These are phyloP conservation scores for Zasmidium citrigriseum DNA, from an alignment of 2,329 filamentous ascomycete species.

Conservation along the genomic window DNA sequence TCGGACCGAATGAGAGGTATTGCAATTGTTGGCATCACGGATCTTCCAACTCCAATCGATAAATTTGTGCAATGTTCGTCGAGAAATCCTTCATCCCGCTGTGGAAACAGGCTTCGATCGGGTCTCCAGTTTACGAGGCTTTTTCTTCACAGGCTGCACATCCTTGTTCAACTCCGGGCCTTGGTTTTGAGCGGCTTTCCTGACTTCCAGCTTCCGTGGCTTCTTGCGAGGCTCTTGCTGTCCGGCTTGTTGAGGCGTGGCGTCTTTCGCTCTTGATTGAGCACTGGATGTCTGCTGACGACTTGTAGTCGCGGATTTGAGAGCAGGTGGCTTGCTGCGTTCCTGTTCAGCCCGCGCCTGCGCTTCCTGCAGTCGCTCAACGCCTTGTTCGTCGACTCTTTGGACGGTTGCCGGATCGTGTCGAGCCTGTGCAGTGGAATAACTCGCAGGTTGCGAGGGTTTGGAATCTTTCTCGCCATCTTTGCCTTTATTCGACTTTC, in stretches of 20 bases:
- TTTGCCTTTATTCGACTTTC: background rate
- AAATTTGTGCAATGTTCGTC: background rate
- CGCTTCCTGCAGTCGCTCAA: background rate
- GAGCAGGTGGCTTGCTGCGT: background rate
- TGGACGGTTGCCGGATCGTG: background rate
- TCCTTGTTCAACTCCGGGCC: background rate
- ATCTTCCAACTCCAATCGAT: background rate
- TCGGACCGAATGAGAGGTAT: background rate
- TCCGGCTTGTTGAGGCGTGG: background rate
- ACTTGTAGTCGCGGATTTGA: background rate
- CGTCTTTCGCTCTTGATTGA: background rate
- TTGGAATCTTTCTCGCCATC: background rate
- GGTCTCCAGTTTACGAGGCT: slow-evolving; percentile 18
- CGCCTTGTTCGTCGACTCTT: background rate
- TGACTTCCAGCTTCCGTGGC: slow-evolving; percentile 20
- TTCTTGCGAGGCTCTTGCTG: slow-evolving; percentile 12
- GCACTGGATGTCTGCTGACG: background rate
- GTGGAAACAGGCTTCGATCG: background rate
- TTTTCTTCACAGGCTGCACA: slow-evolving; percentile 1
- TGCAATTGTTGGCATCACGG: no score
- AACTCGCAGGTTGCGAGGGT: background rate
- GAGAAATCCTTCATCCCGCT: background rate
- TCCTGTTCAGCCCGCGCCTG: background rate
- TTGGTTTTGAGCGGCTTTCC: slow-evolving; percentile 6
- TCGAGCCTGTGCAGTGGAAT: background rate